Base-by-base conservation (phyloP, 371 early-diverging fungal genomes). In the Rhizomucor pusillus region DNA sequence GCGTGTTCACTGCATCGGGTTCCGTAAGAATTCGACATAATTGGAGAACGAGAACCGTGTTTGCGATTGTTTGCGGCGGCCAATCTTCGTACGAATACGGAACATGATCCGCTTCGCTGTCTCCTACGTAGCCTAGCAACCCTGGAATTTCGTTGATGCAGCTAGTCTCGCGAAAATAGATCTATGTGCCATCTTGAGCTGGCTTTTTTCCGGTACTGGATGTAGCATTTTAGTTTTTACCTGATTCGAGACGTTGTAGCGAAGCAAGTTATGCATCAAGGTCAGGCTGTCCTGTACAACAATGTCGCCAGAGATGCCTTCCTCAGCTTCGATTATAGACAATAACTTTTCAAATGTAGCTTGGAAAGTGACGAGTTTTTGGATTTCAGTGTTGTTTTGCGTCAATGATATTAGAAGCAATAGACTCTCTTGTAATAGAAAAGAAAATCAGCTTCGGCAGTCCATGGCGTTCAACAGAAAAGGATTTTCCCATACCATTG, bases 351-450 rank as follows among this genome's bases (percentile, higher is more conserved):
- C 98, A 74, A 98, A 97, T 5, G 95, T 93, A 61, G 90, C 94
- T 63, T 97, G 95, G 67, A 98, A 98, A 4, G 97, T 96, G 44
- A 97, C 90, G 56, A 98, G 92, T 75, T 98, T 97, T 73, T 98
- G 98, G 23, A 98, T 88, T 43, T 97, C 98, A 29, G 95, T 89
- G 69, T 95, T 95, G 39, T 78, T 82, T 51, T 87, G 82, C 7
- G 97, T 95, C 53, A 98, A 77, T 0, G 90, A 79, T 41, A 93
- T 94, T 61, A 98, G 59, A 33, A 98, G 66, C 52, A 95, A 68
- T 22, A 98, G 69, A 1, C 93, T 93, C 86, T 97, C 95, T 93
- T 49, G n/a, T 1, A 43, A 39, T 16, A 39, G 24, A 5, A 37
- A 14, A 37, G 14, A 37, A 14, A 20, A 40, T 45, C 16, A 43